Evolutionary conservation across 768 basidiomycete genomes (phyloP).

Genomic region (Rhodotorula toruloides): DNA sequence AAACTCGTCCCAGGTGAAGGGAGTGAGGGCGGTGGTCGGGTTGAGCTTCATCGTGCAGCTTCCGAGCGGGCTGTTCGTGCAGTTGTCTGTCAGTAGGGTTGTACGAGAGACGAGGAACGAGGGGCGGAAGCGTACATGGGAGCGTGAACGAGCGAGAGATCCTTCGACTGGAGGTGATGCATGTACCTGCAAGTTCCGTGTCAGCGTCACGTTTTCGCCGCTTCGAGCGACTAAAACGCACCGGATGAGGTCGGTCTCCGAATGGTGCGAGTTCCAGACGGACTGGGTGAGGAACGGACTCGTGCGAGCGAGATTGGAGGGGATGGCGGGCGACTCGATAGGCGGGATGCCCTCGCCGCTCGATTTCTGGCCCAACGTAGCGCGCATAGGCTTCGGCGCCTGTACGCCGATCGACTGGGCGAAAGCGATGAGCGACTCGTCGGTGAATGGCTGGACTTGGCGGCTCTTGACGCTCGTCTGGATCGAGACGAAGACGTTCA

Average conservation of each 20-base stretch:
- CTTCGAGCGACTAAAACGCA: slow-evolving; percentile 44
- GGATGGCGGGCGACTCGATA: slow-evolving; percentile 47
- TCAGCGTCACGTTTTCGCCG: not conserved
- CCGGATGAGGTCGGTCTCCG: slow-evolving; percentile 97
- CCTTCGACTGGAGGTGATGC: slow-evolving; percentile 86
- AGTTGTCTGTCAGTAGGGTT: not conserved
- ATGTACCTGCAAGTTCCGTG: slow-evolving; percentile 52
- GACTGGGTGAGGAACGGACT: slow-evolving; percentile 74
- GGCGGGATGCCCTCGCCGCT: slow-evolving; percentile 46
- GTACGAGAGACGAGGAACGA: not conserved
- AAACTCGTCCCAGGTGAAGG: slow-evolving; percentile 91
- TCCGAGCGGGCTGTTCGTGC: slow-evolving; percentile 41
- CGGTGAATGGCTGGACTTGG: slow-evolving; percentile 33
- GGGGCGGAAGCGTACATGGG: slow-evolving; percentile 64
- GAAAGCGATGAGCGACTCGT: slow-evolving; percentile 43
- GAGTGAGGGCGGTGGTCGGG: slow-evolving; percentile 95
- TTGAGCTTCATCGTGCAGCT: slow-evolving; percentile 58
- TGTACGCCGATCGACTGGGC: slow-evolving; percentile 50
- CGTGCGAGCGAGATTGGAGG: slow-evolving; percentile 52
- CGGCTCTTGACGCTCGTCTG: slow-evolving; percentile 38
- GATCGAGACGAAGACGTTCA: slow-evolving; percentile 73
- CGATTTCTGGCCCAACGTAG: slow-evolving; percentile 53
- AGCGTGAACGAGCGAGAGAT: slow-evolving; percentile 85
- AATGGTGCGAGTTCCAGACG: slow-evolving; percentile 94
- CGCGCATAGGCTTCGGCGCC: slow-evolving; percentile 43